These are phyloP conservation scores for Halophytophthora polymorphica DNA, from an alignment of 352 stramenopile species.

Conservation along the genomic window DNA sequence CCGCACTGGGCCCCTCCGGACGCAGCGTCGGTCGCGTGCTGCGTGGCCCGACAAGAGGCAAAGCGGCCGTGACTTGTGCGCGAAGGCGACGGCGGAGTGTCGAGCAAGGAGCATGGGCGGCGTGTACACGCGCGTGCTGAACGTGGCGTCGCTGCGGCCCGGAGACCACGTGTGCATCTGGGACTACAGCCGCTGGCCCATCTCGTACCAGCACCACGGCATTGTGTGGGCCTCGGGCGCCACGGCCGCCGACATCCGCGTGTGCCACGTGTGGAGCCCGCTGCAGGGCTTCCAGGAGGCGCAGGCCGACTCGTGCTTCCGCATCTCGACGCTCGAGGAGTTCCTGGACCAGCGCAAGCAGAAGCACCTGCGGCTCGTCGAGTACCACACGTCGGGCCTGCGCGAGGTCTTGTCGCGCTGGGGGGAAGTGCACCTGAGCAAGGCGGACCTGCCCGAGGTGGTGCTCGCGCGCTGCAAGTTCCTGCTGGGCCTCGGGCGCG, in stretches of 20 bases:
- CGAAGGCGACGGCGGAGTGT: no score
- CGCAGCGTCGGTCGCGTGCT: no score
- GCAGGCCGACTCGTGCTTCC: slow-evolving; percentile 83
- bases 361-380: slow-evolving; percentile 66
- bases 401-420: slow-evolving; percentile 76
- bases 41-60: no score
- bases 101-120: slow-evolving; percentile 55
- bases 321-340: slow-evolving; percentile 83
- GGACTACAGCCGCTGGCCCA: slow-evolving; percentile 82
- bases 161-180: slow-evolving; percentile 86
- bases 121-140: slow-evolving; percentile 77
- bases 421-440: slow-evolving; percentile 85
- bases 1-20: no score
- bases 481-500: slow-evolving; percentile 64
- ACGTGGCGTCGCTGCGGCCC: slow-evolving; percentile 68
- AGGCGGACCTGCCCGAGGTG: slow-evolving; percentile 78
- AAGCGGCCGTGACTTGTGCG: no score
- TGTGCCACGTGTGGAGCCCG: slow-evolving; percentile 86
- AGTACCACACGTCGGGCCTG: slow-evolving; percentile 83
- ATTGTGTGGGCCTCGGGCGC: slow-evolving; percentile 82
- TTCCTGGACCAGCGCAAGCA: slow-evolving; percentile 69
- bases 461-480: slow-evolving; percentile 83
- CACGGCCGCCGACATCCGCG: slow-evolving; percentile 53
- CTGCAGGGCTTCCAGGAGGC: slow-evolving; percentile 68
- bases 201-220: slow-evolving; percentile 85